A percentile compares a stretch with the other conserved stretches of the same genome.
phyloP scores from a whole-genome alignment of 2,329 filamentous ascomycete species.

The Delphinella strobiligena region DNA sequence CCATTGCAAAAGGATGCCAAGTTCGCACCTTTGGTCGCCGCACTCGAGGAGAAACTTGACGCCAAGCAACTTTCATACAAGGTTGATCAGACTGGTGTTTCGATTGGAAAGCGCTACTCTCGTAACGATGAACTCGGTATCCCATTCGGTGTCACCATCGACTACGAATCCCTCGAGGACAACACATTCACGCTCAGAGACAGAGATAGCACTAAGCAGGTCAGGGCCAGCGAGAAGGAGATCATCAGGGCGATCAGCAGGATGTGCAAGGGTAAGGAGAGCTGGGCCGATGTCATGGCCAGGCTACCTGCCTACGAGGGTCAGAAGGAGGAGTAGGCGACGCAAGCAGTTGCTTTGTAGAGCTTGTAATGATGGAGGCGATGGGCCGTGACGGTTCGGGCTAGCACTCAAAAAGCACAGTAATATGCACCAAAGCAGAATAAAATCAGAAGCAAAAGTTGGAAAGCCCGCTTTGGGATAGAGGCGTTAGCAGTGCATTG shows the following conservation, averaged over 20 bases:
- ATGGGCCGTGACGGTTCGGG: no score
- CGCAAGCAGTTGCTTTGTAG: no score
- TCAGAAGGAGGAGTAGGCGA: slow-evolving; percentile 33
- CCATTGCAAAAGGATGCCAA: slow-evolving; percentile 71
- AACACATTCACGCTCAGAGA: slow-evolving; percentile 78
- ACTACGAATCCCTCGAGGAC: slow-evolving; percentile 91
- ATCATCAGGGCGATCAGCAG: slow-evolving; percentile 63
- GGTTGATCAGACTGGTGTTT: slow-evolving; percentile 80
- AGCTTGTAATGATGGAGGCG: no score
- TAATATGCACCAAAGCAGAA: no score
- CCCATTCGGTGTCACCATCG: slow-evolving; percentile 83
- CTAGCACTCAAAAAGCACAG: no score
- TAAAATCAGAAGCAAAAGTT: no score
- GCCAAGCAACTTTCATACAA: slow-evolving; percentile 67
- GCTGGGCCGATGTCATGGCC: slow-evolving; percentile 58
- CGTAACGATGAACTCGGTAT: slow-evolving; percentile 95
- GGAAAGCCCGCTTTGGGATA: no score
- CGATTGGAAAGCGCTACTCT: slow-evolving; percentile 88
- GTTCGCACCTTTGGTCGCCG: slow-evolving; percentile 66
- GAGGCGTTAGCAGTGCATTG: no score
- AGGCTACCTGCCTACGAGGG: slow-evolving; percentile 82
- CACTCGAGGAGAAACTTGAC: slow-evolving; percentile 65
- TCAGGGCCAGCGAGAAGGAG: slow-evolving; percentile 69
- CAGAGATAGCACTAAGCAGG: slow-evolving; percentile 81
- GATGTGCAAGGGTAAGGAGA: slow-evolving; percentile 50